Conservation (phyloP, 2,329 filamentous ascomycete species). For the Paracoccidioides lutzii region DNA sequence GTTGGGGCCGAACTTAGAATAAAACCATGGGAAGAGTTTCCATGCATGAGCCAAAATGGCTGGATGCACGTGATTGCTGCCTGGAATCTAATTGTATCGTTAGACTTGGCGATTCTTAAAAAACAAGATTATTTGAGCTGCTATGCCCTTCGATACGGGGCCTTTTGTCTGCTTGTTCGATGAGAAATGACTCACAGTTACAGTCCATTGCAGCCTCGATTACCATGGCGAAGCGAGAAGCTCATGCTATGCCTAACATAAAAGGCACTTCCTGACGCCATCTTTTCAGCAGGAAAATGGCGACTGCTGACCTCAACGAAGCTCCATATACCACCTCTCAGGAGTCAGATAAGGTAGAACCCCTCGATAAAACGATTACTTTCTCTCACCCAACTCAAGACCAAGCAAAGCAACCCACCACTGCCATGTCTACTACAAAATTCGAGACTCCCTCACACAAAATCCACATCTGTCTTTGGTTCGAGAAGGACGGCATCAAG, state of each 20-base stretch:
- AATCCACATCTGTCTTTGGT: constrained; percentile 15
- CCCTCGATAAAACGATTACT: background rate
- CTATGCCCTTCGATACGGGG: too few species aligned
- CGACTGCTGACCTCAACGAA: background rate
- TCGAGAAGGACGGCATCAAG: constrained; percentile 15
- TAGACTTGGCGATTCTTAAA: background rate
- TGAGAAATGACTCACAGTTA: background rate
- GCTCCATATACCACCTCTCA: background rate
- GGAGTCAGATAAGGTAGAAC: background rate
- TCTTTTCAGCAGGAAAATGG: background rate
- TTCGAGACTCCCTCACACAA: constrained; percentile 6
- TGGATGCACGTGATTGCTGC: constrained; percentile 2
- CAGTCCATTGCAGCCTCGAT: background rate
- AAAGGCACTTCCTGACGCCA: background rate
- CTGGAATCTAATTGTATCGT: background rate
- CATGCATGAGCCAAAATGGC: background rate
- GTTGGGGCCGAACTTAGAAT: too few species aligned
- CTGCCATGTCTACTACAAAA: background rate
- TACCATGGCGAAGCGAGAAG: background rate
- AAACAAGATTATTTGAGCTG: background rate
- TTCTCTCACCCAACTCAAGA: background rate
- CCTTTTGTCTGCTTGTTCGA: background rate
- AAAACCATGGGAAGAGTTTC: too few species aligned
- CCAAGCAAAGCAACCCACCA: background rate
- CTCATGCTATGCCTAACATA: background rate